Evolutionary conservation across 2,329 filamentous ascomycete species (phyloP).

Genomic region (Cadophora malorum): DNA sequence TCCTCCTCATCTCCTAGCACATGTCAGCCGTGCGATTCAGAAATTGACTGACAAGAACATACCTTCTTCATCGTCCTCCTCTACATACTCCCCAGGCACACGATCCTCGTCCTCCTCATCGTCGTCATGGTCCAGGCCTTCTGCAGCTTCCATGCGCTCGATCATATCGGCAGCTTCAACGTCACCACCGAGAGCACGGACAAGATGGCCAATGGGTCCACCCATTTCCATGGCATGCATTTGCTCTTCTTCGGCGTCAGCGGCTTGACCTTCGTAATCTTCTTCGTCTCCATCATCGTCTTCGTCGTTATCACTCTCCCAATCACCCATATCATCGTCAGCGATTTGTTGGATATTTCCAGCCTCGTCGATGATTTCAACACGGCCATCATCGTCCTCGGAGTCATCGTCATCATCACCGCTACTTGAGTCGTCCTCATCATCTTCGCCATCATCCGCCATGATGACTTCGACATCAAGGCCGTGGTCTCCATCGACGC

Average conservation of each 20-base stretch:
- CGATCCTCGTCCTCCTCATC: constrained; percentile 48
- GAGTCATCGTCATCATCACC: constrained; percentile 64
- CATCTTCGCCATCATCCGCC: constrained; percentile 70
- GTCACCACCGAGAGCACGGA: constrained; percentile 55
- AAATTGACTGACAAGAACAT: constrained; percentile 30
- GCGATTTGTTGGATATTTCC: constrained; percentile 56
- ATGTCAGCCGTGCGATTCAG: constrained; percentile 36
- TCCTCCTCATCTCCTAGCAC: constrained; percentile 66
- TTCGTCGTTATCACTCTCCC: constrained; percentile 68
- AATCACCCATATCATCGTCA: constrained; percentile 65
- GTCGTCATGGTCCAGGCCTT: constrained; percentile 56
- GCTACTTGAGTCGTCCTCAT: constrained; percentile 64
- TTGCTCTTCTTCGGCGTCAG: constrained; percentile 58
- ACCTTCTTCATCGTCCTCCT: constrained; percentile 67
- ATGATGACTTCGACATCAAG: constrained; percentile 78
- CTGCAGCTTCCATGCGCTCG: constrained; percentile 51
- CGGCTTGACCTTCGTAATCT: constrained; percentile 61
- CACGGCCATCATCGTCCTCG: constrained; percentile 53
- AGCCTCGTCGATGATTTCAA: constrained; percentile 69
- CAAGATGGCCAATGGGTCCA: constrained; percentile 57
- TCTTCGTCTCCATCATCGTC: constrained; percentile 60
- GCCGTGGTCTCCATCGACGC: constrained; percentile 65
- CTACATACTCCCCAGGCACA: constrained; percentile 55
- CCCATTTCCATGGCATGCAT: constrained; percentile 53
- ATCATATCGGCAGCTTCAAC: constrained; percentile 47